phyloP scores from a whole-genome alignment of 108 stramenopile genomes.

The Cyclotella choctawhatcheeana region DNA sequence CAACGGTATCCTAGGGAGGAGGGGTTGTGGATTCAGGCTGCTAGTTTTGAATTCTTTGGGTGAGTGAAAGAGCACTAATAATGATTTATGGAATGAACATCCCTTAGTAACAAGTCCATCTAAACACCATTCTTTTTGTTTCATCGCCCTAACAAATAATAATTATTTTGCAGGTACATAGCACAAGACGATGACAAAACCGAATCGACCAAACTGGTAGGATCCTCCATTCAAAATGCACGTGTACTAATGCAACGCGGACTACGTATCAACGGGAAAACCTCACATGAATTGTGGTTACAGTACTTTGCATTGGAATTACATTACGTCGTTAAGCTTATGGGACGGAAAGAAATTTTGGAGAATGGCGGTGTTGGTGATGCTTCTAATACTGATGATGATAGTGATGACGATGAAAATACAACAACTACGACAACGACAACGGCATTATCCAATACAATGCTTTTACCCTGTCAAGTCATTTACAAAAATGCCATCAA shows the following conservation, averaged over 20 bases:
- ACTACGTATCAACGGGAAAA: constrained; percentile 67
- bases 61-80: constrained; percentile 28
- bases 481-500: constrained; percentile 83
- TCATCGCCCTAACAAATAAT: neutral
- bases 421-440: neutral
- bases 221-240: constrained; percentile 69
- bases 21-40: constrained; percentile 85
- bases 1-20: constrained; percentile 76
- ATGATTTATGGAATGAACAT: too few species aligned
- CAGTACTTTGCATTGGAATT: constrained; percentile 85
- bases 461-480: constrained; percentile 51
- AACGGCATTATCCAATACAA: constrained; percentile 21
- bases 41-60: constrained; percentile 86
- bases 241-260: constrained; percentile 86
- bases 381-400: constrained; percentile 8
- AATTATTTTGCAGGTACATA: neutral
- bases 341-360: constrained; percentile 69
- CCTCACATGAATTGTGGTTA: constrained; percentile 76
- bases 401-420: neutral
- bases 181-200: constrained; percentile 21
- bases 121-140: neutral
- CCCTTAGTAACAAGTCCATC: too few species aligned
- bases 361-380: constrained; percentile 15
- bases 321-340: constrained; percentile 80
- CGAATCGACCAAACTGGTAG: constrained; percentile 33